phyloP scores from a whole-genome alignment of 1,284 basidiomycete species.

The Fomitopsis palustris region DNA sequence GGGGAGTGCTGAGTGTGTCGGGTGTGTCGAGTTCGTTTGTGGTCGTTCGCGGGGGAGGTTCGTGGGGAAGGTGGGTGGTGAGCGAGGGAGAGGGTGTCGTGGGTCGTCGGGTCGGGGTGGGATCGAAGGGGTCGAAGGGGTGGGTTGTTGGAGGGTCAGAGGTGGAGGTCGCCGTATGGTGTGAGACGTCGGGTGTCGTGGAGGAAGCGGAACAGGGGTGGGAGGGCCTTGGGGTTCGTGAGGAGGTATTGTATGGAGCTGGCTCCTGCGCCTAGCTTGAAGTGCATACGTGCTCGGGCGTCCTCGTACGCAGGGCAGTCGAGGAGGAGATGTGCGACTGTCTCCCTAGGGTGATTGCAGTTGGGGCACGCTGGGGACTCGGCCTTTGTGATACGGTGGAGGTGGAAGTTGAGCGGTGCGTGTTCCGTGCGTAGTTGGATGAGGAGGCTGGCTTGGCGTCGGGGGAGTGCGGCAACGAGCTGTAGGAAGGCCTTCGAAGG shows the following conservation, averaged over 20 bases:
- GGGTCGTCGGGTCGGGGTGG: too few species aligned
- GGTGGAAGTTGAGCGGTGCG: constrained; percentile 24
- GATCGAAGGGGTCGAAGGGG: too few species aligned
- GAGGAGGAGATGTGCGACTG: constrained; percentile 25
- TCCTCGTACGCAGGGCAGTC: too few species aligned
- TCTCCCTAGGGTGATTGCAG: constrained; percentile 18
- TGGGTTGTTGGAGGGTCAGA: too few species aligned
- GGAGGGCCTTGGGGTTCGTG: neutral
- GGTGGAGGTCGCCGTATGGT: neutral
- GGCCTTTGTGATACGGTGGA: constrained; percentile 16
- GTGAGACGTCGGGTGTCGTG: constrained; percentile 7
- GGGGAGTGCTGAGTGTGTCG: too few species aligned
- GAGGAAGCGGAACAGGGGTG: constrained; percentile 8
- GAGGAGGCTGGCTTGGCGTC: constrained; percentile 17
- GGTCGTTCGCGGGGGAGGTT: too few species aligned
- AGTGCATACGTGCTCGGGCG: too few species aligned
- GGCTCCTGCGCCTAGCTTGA: too few species aligned
- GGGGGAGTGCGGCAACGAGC: neutral
- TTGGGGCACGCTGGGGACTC: constrained; percentile 19
- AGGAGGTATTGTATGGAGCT: neutral
- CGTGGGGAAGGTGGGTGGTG: too few species aligned
- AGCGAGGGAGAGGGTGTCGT: too few species aligned
- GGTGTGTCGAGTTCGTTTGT: too few species aligned
- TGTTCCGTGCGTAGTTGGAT: constrained; percentile 29
- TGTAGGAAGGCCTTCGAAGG: constrained; percentile 5